Percentiles rank a stretch among this genome's conserved stretches.
These are phyloP conservation scores for Mortierella claussenii DNA, from an alignment of 192 early-diverging fungal genomes.

Conservation along the genomic window DNA sequence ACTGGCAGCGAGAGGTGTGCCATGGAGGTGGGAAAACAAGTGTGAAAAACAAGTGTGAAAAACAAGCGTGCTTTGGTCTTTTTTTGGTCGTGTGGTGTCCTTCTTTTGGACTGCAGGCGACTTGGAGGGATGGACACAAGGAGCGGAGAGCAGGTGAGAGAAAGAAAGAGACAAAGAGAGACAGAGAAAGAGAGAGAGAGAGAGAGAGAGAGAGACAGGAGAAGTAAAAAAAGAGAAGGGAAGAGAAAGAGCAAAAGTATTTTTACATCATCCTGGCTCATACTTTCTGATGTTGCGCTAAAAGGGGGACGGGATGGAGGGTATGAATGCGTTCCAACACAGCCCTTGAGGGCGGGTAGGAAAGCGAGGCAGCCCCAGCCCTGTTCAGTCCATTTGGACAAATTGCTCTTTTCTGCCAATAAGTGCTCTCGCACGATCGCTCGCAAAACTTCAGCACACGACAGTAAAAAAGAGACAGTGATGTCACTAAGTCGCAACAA, in stretches of 20 bases:
- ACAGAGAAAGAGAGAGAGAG: background rate
- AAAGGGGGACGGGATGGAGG: background rate
- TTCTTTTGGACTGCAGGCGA: background rate
- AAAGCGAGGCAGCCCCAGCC: too few relatives aligned
- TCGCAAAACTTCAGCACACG: too few relatives aligned
- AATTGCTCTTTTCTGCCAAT: too few relatives aligned
- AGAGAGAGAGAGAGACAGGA: background rate
- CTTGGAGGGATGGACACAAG: background rate
- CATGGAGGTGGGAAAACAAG: background rate
- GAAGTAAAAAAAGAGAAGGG: conserved; percentile 2
- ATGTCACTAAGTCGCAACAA: too few relatives aligned
- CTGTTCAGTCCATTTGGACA: too few relatives aligned
- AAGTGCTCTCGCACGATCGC: too few relatives aligned
- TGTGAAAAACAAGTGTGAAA: too few relatives aligned
- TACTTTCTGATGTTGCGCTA: background rate
- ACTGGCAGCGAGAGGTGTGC: background rate
- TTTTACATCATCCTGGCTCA: background rate
- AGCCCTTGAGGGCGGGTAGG: too few relatives aligned
- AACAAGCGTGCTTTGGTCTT: too few relatives aligned
- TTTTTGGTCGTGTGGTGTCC: background rate
- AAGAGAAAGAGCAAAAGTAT: conserved; percentile 5
- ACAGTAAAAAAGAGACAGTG: too few relatives aligned
- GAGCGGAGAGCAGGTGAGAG: background rate
- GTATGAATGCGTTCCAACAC: too few relatives aligned
- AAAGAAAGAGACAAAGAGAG: background rate